Base-by-base conservation (phyloP, 1,284 basidiomycete genomes). In the Sphagnurus paluster region DNA sequence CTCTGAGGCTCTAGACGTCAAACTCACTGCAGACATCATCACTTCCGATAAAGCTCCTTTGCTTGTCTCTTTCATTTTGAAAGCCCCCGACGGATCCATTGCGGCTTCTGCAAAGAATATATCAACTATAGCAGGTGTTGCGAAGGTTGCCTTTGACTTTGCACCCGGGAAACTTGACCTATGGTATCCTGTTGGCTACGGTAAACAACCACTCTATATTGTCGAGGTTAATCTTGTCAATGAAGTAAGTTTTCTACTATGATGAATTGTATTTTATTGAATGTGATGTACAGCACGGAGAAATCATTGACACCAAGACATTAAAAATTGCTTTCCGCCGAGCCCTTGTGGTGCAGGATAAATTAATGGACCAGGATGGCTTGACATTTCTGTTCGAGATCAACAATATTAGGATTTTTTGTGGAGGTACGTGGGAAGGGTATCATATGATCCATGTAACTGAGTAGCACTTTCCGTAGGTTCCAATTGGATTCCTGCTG, bases 401-500 rank as follows among this genome's bases (percentile, higher is more conserved):
- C 59, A 96, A 96, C 65, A 90, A 90, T 40, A 70, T 90, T 50
- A 75, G 87, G 35, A 75, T 95, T n/a, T 97, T 96, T 63, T 87
- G 86, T 58, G 93, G 90, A 52, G 92, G 87, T 76, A 49, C 23
- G 71, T 49, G 5, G 3, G 14, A 26, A 28, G 24, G n/a, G 13
- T 17, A 19, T 10, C 14, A 16, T 29, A 25, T 25, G 17, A 32
- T 13, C 25, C 44, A 28, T 21, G n/a, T 11, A 16, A 17, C 36
- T 30, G 11, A 26, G 11, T 37, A 35, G 20, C 24, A 20, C 28
- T 42, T 20, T 30, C 32, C 17, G 39, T 11, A 84, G 86, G 90
- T 34, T 90, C 88, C 2, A 96, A 95, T 64, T 96, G 93, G 93
- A 95, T 96, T 56, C 93, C 93, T 2, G 87, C 87, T 0, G 91